phyloP scores from a whole-genome alignment of 768 basidiomycete genomes.

The Boletus patriciae region DNA sequence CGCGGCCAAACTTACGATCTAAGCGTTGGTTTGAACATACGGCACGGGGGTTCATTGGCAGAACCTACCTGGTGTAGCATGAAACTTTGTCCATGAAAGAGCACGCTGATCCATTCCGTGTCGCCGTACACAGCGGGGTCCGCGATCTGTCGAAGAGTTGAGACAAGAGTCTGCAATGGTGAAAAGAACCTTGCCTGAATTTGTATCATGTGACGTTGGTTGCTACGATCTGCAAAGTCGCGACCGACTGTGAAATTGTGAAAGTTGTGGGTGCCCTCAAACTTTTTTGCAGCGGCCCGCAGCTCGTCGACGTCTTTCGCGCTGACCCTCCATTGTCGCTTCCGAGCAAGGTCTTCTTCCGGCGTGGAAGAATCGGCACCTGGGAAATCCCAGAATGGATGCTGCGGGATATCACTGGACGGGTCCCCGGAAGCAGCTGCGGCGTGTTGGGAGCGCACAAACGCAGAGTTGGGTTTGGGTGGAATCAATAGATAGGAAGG shows the following conservation, averaged over 20 bases:
- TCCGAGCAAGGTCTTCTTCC: conserved; percentile 63
- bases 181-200: conserved; percentile 57
- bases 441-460: conserved; percentile 47
- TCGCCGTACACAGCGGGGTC: conserved; percentile 89
- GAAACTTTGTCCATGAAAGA: conserved; percentile 96
- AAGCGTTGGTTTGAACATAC: conserved; percentile 15
- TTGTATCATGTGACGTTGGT: conserved; percentile 83
- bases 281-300: conserved; percentile 57
- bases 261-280: conserved; percentile 92
- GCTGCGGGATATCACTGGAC: conserved; percentile 29
- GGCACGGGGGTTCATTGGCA: conserved; percentile 21
- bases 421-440: conserved; percentile 18
- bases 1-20: conserved; percentile 31
- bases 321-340: conserved; percentile 68
- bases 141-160: conserved; percentile 49
- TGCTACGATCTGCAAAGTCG: conserved; percentile 79
- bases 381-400: conserved; percentile 63
- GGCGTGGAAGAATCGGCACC: conserved; percentile 39
- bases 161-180: neutral
- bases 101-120: conserved; percentile 92
- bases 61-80: conserved; percentile 96
- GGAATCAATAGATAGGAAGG: conserved; percentile 92
- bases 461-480: conserved; percentile 72
- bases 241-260: conserved; percentile 95
- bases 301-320: conserved; percentile 55